A percentile compares a stretch with the other conserved stretches of the same genome.
Conservation (phyloP, 495 filamentous ascomycete genomes). For the Penicillium lividum region DNA sequence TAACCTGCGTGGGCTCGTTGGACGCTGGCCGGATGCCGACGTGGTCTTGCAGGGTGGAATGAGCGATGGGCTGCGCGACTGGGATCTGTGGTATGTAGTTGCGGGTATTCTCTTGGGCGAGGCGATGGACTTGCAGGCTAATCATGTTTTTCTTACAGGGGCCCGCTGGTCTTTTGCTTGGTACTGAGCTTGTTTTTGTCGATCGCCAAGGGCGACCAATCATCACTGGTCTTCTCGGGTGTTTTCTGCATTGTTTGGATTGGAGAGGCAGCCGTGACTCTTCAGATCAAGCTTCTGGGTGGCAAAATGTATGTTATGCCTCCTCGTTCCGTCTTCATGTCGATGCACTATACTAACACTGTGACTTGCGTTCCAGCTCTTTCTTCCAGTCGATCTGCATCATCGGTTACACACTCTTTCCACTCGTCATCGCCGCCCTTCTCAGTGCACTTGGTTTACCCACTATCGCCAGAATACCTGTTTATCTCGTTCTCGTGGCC, state of each 20-base stretch:
- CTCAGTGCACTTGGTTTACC: slow-evolving; percentile 79
- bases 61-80: slow-evolving; percentile 85
- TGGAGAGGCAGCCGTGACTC: slow-evolving; percentile 93
- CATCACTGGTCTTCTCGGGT: slow-evolving; percentile 86
- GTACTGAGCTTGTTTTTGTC: slow-evolving; percentile 84
- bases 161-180: slow-evolving; percentile 89
- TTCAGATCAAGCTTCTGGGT: slow-evolving; percentile 96
- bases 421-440: slow-evolving; percentile 90
- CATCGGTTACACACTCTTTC: slow-evolving; percentile 98
- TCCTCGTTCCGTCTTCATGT: not conserved
- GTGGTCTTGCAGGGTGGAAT: slow-evolving; percentile 74
- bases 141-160: slow-evolving; percentile 47
- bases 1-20: slow-evolving; percentile 65
- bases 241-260: slow-evolving; percentile 97
- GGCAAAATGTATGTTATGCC: slow-evolving; percentile 83
- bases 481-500: slow-evolving; percentile 81
- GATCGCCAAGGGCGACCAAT: slow-evolving; percentile 73
- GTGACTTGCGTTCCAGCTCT: slow-evolving; percentile 56
- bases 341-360: slow-evolving; percentile 23
- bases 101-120: not conserved
- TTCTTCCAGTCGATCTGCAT: slow-evolving; percentile 98
- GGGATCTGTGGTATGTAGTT: slow-evolving; percentile 81
- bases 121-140: slow-evolving; percentile 2
- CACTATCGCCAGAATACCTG: slow-evolving; percentile 78
- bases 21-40: slow-evolving; percentile 72